These are phyloP conservation scores for Coemansia sp. DNA, from an alignment of 192 early-diverging fungal genomes.

Conservation along the genomic window DNA sequence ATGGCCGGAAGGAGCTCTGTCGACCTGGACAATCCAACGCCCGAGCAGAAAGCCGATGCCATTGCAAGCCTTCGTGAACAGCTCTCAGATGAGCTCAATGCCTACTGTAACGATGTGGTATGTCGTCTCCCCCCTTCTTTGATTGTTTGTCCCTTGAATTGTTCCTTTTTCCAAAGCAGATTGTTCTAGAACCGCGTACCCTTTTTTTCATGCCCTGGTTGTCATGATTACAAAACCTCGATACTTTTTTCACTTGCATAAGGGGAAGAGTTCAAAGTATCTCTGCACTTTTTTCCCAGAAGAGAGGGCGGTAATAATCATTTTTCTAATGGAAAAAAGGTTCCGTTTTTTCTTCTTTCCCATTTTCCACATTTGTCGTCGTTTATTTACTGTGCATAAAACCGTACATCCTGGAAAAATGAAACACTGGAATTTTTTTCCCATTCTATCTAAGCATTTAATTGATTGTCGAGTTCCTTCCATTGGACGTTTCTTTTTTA, in stretches of 20 bases:
- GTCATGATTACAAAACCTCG: too few species aligned
- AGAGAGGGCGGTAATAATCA: too few species aligned
- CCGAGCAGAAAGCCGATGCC: slow-evolving; percentile 29
- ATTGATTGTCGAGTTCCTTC: not conserved
- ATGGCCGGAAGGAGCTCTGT: slow-evolving; percentile 20
- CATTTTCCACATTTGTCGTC: too few species aligned
- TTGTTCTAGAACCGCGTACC: too few species aligned
- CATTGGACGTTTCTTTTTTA: slow-evolving; percentile 3
- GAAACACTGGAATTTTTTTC: not conserved
- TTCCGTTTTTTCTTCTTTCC: too few species aligned
- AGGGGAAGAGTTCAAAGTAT: too few species aligned
- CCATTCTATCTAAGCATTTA: slow-evolving; percentile 1
- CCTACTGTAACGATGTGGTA: slow-evolving; percentile 50
- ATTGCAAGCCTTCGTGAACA: slow-evolving; percentile 33
- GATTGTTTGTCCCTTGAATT: not conserved
- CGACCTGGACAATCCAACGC: slow-evolving; percentile 51
- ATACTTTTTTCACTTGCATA: too few species aligned
- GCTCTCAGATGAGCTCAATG: slow-evolving; percentile 38
- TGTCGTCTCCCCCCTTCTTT: not conserved
- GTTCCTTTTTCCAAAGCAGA: not conserved
- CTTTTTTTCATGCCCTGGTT: too few species aligned
- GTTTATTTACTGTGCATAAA: not conserved
- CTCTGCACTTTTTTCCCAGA: too few species aligned
- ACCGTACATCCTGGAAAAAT: not conserved
- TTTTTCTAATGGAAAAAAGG: too few species aligned